These are phyloP conservation scores for Protomyces lactucae-debilis DNA, from an alignment of 1,139 yeast species.

Conservation along the genomic window DNA sequence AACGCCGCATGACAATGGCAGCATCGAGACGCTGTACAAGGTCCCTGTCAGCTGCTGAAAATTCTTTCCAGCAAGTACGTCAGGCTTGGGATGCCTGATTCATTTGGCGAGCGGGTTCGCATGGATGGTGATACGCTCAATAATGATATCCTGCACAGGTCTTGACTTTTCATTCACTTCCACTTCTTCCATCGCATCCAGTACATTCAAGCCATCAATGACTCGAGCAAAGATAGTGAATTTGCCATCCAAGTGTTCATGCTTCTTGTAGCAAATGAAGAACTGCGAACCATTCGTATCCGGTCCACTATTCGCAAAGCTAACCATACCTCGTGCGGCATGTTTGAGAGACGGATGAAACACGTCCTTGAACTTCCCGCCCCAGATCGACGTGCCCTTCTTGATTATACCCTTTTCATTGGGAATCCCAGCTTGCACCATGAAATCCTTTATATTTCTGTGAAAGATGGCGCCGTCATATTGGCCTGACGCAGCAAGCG, in stretches of 20 bases:
- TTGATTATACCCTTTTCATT: constrained; percentile 46
- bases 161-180: constrained; percentile 43
- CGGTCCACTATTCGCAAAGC: constrained; percentile 49
- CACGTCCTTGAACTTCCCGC: constrained; percentile 51
- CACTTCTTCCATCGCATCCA: constrained; percentile 43
- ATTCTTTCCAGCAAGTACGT: background rate
- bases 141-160: constrained; percentile 42
- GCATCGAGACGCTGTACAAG: background rate
- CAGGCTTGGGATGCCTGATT: background rate
- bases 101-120: constrained; percentile 41
- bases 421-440: constrained; percentile 27
- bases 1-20: background rate
- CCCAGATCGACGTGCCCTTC: constrained; percentile 52
- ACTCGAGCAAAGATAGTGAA: constrained; percentile 57
- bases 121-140: constrained; percentile 45
- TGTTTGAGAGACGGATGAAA: constrained; percentile 45
- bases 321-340: constrained; percentile 43
- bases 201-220: constrained; percentile 42
- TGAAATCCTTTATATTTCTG: constrained; percentile 43
- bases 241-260: constrained; percentile 49
- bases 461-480: constrained; percentile 45
- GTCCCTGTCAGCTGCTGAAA: background rate
- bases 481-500: constrained; percentile 49
- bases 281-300: constrained; percentile 47
- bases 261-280: constrained; percentile 44